phyloP scores from a whole-genome alignment of 2,329 filamentous ascomycete species.

The Rhexocercosporidium sp. region DNA sequence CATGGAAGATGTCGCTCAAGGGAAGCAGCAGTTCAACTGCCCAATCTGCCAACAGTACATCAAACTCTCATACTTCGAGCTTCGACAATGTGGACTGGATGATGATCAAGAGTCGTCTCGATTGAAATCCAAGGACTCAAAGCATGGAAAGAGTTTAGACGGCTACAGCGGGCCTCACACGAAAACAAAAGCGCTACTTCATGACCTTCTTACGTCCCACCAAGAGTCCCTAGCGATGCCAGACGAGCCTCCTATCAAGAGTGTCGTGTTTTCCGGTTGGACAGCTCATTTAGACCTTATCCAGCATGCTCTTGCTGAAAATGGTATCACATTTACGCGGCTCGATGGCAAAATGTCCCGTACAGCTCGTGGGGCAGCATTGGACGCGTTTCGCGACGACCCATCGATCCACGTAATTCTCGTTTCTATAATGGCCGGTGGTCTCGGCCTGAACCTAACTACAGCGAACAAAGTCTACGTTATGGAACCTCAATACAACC shows the following conservation, averaged over 20 bases:
- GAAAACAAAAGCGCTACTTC: slow-evolving; percentile 83
- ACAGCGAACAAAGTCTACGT: slow-evolving; percentile 87
- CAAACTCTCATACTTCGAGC: slow-evolving; percentile 67
- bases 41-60: slow-evolving; percentile 70
- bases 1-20: slow-evolving; percentile 48
- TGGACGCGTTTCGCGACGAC: slow-evolving; percentile 79
- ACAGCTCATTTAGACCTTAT: slow-evolving; percentile 94
- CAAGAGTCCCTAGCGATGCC: slow-evolving; percentile 65
- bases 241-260: slow-evolving; percentile 75
- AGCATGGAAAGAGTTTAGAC: slow-evolving; percentile 63
- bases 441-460: slow-evolving; percentile 89
- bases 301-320: slow-evolving; percentile 74
- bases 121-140: slow-evolving; percentile 44
- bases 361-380: slow-evolving; percentile 71
- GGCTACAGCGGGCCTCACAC: slow-evolving; percentile 87
- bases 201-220: slow-evolving; percentile 71
- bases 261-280: slow-evolving; percentile 96
- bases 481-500: slow-evolving; percentile 99
- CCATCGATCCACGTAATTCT: slow-evolving; percentile 77
- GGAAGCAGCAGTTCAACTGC: slow-evolving; percentile 59
- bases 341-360: slow-evolving; percentile 91
- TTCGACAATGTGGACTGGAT: slow-evolving; percentile 55
- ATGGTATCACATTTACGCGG: slow-evolving; percentile 73
- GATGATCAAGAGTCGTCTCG: slow-evolving; percentile 39
- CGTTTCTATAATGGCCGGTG: slow-evolving; percentile 90